A percentile compares a stretch with the other conserved stretches of the same genome.
phyloP scores from a whole-genome alignment of 768 basidiomycete genomes.

The Galerina marginata region DNA sequence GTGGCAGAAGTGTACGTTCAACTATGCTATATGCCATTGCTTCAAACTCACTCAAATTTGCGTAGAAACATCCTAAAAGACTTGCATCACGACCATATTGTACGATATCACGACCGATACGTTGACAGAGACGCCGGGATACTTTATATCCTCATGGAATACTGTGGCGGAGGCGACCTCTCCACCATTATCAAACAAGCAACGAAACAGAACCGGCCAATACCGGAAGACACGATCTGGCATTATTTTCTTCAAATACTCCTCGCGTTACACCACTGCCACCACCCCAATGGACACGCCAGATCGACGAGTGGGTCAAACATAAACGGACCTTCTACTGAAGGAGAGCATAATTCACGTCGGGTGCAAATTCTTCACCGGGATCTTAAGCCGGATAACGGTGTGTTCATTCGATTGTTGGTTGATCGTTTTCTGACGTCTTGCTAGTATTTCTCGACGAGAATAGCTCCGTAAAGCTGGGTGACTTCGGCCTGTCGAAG shows the following conservation, averaged over 20 bases:
- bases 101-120: conserved; percentile 90
- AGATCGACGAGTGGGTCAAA: conserved; percentile 48
- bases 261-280: conserved; percentile 90
- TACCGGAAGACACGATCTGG: conserved; percentile 96
- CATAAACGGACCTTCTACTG: conserved; percentile 31
- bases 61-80: conserved; percentile 94
- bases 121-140: conserved; percentile 91
- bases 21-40: neutral
- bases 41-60: conserved; percentile 7
- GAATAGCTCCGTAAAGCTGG: conserved; percentile 87
- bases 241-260: conserved; percentile 94
- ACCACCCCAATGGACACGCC: conserved; percentile 73
- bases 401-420: conserved; percentile 45
- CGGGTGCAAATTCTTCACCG: conserved; percentile 87
- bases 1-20: conserved; percentile 92
- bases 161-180: conserved; percentile 96
- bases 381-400: conserved; percentile 98
- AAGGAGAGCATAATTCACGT: conserved; percentile 53
- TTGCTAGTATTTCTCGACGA: conserved; percentile 86
- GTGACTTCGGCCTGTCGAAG: conserved; percentile 96
- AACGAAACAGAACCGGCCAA: conserved; percentile 65
- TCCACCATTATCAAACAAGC: conserved; percentile 86
- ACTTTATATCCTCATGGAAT: conserved; percentile 99
- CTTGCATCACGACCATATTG: conserved; percentile 93
- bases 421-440: neutral